These are phyloP conservation scores for Solanum sitiens DNA, from an alignment of 257 asterid genomes.

Conservation along the genomic window DNA sequence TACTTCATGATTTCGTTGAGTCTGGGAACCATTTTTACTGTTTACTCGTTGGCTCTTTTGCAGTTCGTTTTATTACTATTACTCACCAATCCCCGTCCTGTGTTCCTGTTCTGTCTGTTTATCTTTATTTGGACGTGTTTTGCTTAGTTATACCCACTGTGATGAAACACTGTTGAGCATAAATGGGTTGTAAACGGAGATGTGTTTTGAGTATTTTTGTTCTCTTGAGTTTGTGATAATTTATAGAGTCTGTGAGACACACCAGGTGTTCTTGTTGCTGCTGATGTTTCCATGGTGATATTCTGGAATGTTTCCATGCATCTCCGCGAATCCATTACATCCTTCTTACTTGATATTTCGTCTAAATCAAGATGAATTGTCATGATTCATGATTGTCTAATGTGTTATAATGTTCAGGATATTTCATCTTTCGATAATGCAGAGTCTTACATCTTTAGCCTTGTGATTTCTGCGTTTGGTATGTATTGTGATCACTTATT, in stretches of 20 bases:
- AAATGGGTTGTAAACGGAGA: neutral
- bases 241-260: neutral
- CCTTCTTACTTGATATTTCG: no score
- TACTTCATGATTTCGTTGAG: neutral
- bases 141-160: neutral
- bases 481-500: no score
- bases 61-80: neutral
- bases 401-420: neutral
- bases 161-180: neutral
- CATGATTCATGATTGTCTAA: neutral
- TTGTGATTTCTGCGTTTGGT: neutral
- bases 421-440: neutral
- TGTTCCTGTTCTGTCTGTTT: neutral
- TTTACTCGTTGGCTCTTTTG: neutral
- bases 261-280: neutral
- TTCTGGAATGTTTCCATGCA: no score
- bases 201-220: neutral
- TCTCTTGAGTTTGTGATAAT: neutral
- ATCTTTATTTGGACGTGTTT: neutral
- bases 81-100: neutral
- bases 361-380: no score
- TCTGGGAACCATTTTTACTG: neutral
- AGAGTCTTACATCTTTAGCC: neutral
- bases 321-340: no score
- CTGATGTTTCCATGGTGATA: neutral